Base-by-base conservation (phyloP, 1,139 yeast genomes). In the Candida smagusa region DNA sequence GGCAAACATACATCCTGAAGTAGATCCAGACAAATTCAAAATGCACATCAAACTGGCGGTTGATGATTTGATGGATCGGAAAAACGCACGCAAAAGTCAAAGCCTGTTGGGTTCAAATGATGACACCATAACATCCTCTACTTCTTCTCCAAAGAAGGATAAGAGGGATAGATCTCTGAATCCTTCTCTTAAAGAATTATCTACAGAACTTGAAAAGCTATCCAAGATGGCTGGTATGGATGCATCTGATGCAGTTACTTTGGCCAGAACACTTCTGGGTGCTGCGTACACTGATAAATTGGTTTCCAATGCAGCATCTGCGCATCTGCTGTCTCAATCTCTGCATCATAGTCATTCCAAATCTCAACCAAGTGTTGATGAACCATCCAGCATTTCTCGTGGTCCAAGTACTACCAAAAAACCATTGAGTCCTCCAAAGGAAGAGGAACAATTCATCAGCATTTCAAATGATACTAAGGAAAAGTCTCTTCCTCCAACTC, bases 21-120 rank as follows among this genome's bases (percentile, higher is more conserved):
- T 92, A 12, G 90, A 95, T 27, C 97, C 97, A 1, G 95, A 87
- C 50, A 88, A 86, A 50, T 92, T 89, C 73, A 77, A 84, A 49
- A 77, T 80, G 45, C 89, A 88, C 61, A 87, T 92, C 28, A 85
- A 84, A 51, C 74, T 79, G 36, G 84, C 92, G 19, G 81, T 89
- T 12, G 84, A 85, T 44, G 95, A 84, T 53, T 72, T 88, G 44
- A 73, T 81, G 52, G 77, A 77, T 42, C 69, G 72, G 29, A 55
- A 60, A 44, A 27, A 27, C 7, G 13, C 9, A 11, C 16, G 48
- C 67, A 36, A 60, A 58, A 27, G 29, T 12, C 13, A 7, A 12
- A 27, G 13, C 12, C 27, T 24, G 27, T 9, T 11, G 11, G 12
- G n/a, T 6, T 27, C 29, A 7, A n/a, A 12, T 27, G 29, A 27